Conservation (phyloP, 129 eudicot species). For the Cynara cardunculus region DNA sequence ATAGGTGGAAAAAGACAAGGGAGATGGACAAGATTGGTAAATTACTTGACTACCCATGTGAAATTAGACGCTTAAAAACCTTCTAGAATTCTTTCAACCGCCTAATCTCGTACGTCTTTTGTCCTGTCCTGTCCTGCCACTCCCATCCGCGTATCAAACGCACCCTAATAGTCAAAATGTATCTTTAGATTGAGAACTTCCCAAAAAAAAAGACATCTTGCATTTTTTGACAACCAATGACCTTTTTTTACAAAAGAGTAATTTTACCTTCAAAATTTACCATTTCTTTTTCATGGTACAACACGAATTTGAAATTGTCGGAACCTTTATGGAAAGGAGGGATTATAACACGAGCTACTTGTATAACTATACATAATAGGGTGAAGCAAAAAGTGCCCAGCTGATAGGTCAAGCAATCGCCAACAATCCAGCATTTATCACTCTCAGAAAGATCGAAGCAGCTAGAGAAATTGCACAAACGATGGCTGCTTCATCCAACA, state of each 20-base stretch:
- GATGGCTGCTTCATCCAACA: constrained; percentile 24
- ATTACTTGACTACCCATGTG: too few relatives aligned
- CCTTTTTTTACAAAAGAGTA: background rate
- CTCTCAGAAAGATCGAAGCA: constrained; percentile 45
- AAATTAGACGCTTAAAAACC: too few relatives aligned
- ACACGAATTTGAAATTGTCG: background rate
- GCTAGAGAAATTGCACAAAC: constrained; percentile 34
- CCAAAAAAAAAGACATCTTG: background rate
- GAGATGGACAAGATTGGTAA: too few relatives aligned
- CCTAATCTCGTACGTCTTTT: too few relatives aligned
- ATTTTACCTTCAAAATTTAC: background rate
- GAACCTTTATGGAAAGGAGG: background rate
- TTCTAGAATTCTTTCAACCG: too few relatives aligned
- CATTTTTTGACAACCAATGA: too few relatives aligned
- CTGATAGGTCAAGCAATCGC: constrained; percentile 50
- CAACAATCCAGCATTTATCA: constrained; percentile 47
- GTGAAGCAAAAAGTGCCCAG: constrained; percentile 51
- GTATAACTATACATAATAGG: constrained; percentile 23
- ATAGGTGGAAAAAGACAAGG: too few relatives aligned
- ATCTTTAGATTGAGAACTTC: background rate
- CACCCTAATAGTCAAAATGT: too few relatives aligned
- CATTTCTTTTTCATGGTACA: too few relatives aligned
- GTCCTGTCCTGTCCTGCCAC: too few relatives aligned
- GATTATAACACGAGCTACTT: background rate
- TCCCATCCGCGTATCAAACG: too few relatives aligned